Percentiles rank a stretch among this genome's conserved stretches.
phyloP scores from a whole-genome alignment of 805 yeast genomes.

The Metschnikowia picachoensis region DNA sequence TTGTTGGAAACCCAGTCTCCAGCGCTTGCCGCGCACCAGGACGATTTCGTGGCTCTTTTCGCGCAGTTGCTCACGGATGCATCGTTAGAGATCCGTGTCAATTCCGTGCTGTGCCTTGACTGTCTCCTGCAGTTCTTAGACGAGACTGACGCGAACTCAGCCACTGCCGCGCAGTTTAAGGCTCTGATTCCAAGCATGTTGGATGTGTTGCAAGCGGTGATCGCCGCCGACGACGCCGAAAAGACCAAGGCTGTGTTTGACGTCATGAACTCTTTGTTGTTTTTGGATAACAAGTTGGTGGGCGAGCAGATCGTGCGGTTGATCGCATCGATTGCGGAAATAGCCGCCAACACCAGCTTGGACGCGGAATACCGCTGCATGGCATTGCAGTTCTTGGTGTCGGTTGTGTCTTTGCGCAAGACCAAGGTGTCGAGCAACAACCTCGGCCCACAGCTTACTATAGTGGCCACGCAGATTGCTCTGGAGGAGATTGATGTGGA shows the following conservation, averaged over 20 bases:
- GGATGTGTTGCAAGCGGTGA: conserved; percentile 70
- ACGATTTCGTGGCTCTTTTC: conserved; percentile 70
- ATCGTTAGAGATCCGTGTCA: conserved; percentile 72
- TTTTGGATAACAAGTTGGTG: conserved; percentile 71
- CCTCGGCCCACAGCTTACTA: conserved; percentile 76
- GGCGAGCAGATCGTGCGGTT: conserved; percentile 72
- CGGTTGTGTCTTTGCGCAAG: conserved; percentile 76
- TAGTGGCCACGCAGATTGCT: conserved; percentile 70
- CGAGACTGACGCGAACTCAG: conserved; percentile 46
- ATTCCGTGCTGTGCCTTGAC: conserved; percentile 78
- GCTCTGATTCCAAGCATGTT: conserved; percentile 76
- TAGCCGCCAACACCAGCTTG: conserved; percentile 58
- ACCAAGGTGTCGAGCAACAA: conserved; percentile 74
- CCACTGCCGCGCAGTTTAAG: conserved; percentile 52
- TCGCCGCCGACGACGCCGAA: conserved; percentile 66
- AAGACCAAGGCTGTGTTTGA: conserved; percentile 74
- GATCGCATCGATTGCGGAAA: conserved; percentile 69
- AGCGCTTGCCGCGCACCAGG: conserved; percentile 52
- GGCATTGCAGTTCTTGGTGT: conserved; percentile 79
- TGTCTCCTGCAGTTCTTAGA: conserved; percentile 65
- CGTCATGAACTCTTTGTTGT: conserved; percentile 74
- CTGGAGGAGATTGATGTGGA: conserved; percentile 74
- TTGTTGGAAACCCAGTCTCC: conserved; percentile 69
- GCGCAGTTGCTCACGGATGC: conserved; percentile 57
- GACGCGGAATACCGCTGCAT: conserved; percentile 82